A percentile compares a stretch with the other conserved stretches of the same genome.
phyloP scores from a whole-genome alignment of 306 rosid species.

The Vicia faba region DNA sequence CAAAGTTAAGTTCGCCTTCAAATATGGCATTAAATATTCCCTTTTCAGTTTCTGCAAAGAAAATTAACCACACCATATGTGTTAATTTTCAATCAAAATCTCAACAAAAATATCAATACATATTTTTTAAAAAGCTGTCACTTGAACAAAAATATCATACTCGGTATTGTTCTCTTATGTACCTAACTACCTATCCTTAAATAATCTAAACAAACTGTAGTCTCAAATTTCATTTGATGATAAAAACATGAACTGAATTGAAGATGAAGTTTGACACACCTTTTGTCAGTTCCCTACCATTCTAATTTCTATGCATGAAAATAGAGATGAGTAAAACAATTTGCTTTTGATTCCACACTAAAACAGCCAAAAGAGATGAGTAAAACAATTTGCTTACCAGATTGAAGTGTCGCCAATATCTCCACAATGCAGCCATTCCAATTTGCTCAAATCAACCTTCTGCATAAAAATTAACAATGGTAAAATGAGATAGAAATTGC shows the following conservation, averaged over 20 bases:
- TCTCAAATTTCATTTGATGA: slow-evolving; percentile 32
- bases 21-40: slow-evolving; percentile 81
- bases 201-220: background rate
- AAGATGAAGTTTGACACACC: slow-evolving; percentile 4
- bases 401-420: slow-evolving; percentile 94
- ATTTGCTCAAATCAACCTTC: slow-evolving; percentile 88
- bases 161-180: background rate
- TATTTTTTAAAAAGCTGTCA: slow-evolving; percentile 26
- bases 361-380: background rate
- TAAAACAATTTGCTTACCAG: slow-evolving; percentile 62
- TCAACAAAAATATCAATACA: slow-evolving; percentile 29
- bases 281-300: slow-evolving; percentile 11
- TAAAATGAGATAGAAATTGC: too few species aligned
- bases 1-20: slow-evolving; percentile 81
- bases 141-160: background rate
- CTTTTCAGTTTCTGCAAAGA: slow-evolving; percentile 79
- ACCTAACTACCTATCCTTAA: background rate
- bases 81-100: slow-evolving; percentile 20
- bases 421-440: slow-evolving; percentile 90
- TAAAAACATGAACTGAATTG: slow-evolving; percentile 11
- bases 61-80: slow-evolving; percentile 27
- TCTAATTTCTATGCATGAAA: background rate
- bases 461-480: slow-evolving; percentile 14
- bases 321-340: background rate
- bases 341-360: background rate